Percentiles rank a stretch among this genome's conserved stretches.
phyloP scores from a whole-genome alignment of 2,329 filamentous ascomycete species.

The Parastagonospora avenae region DNA sequence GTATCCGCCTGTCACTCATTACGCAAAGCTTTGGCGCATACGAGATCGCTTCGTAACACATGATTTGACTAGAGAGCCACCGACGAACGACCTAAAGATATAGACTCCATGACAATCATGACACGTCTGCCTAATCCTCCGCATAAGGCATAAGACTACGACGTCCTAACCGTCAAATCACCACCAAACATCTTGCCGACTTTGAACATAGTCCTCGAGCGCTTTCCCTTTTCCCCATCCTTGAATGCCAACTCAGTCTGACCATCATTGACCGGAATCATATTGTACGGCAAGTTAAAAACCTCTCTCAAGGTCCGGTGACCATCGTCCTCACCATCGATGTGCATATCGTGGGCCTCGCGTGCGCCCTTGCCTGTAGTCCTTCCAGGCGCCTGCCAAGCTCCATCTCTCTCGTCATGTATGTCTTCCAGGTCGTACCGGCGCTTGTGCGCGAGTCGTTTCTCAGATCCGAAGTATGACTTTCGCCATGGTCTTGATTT shows the following conservation, averaged over 20 bases:
- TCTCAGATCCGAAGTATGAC: conserved; percentile 22
- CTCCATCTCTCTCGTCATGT: conserved; percentile 23
- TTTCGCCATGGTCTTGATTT: conserved; percentile 44
- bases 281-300: conserved; percentile 27
- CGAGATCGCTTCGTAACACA: too few relatives aligned
- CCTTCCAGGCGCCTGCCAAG: conserved; percentile 8
- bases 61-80: too few relatives aligned
- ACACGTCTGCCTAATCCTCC: too few relatives aligned
- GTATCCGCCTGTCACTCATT: too few relatives aligned
- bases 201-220: conserved; percentile 26
- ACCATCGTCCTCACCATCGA: not conserved
- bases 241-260: conserved; percentile 33
- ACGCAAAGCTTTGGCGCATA: too few relatives aligned
- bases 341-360: not conserved
- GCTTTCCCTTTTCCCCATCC: conserved; percentile 14
- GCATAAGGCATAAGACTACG: too few relatives aligned
- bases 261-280: conserved; percentile 33
- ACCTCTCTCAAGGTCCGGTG: conserved; percentile 15
- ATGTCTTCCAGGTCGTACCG: conserved; percentile 13
- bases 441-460: conserved; percentile 23
- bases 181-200: conserved; percentile 26
- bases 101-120: too few relatives aligned
- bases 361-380: not conserved
- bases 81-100: too few relatives aligned
- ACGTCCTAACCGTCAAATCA: conserved; percentile 15